Conservation (phyloP, 208 protist species). For the Strigomonas culicis region DNA sequence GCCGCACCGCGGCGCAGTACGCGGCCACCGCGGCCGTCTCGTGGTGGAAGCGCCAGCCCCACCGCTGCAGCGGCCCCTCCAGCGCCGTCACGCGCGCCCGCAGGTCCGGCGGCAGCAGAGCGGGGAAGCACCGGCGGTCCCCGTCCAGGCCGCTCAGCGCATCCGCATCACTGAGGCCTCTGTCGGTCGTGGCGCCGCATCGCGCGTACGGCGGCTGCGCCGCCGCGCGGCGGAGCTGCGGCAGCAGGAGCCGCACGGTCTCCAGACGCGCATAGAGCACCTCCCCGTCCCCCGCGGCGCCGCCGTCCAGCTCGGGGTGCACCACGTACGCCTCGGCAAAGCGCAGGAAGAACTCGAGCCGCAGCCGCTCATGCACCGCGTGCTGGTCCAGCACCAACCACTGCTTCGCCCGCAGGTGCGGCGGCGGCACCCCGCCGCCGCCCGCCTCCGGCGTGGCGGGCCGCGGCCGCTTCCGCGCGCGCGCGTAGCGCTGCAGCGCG, state of each 20-base stretch:
- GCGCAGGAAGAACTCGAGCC: constrained; percentile 65
- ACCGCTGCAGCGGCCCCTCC: constrained; percentile 34
- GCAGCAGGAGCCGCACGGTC: too few relatives aligned
- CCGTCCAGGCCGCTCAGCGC: neutral
- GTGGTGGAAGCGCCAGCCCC: constrained; percentile 68
- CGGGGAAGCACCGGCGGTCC: neutral
- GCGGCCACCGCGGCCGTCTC: neutral
- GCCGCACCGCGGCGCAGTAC: constrained; percentile 20
- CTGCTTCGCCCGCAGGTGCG: neutral
- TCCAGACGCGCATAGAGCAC: too few relatives aligned
- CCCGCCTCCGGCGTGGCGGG: too few relatives aligned
- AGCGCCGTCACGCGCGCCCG: constrained; percentile 27
- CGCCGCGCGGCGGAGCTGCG: too few relatives aligned
- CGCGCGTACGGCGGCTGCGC: too few relatives aligned
- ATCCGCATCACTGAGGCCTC: too few relatives aligned
- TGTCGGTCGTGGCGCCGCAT: too few relatives aligned
- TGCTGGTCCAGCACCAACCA: constrained; percentile 71
- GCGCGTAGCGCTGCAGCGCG: too few relatives aligned
- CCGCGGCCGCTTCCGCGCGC: too few relatives aligned
- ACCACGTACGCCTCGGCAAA: constrained; percentile 71
- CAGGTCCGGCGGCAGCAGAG: constrained; percentile 37
- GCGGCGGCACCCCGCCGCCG: too few relatives aligned
- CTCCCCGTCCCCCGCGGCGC: too few relatives aligned
- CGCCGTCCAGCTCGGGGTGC: constrained; percentile 17
- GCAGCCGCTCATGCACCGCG: constrained; percentile 71